Conservation (phyloP, 83 land plant genomes). For the Diphasiastrum complanatum region DNA sequence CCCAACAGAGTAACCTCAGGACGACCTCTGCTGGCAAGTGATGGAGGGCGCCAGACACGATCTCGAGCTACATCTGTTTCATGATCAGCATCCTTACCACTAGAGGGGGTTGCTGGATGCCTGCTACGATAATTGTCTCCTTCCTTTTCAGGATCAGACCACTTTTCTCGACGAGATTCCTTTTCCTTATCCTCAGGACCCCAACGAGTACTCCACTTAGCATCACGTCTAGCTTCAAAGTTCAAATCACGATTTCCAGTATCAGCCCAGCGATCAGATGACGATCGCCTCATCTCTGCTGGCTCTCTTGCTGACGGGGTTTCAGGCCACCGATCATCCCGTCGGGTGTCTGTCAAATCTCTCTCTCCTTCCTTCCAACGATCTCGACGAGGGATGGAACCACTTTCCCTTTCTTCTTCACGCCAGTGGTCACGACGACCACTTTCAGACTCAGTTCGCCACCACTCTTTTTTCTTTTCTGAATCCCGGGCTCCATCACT, state of each 20-base stretch:
- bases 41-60: conserved; percentile 51
- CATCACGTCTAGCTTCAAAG: conserved; percentile 63
- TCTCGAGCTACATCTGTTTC: conserved; percentile 54
- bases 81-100: conserved; percentile 39
- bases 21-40: conserved; percentile 7
- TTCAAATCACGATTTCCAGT: conserved; percentile 37
- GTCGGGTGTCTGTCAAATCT: conserved; percentile 16
- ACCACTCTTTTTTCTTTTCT: conserved; percentile 42
- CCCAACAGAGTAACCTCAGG: conserved; percentile 36
- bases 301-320: conserved; percentile 13
- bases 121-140: conserved; percentile 43
- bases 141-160: conserved; percentile 58
- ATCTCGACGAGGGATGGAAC: conserved; percentile 40
- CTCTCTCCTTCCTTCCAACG: conserved; percentile 49
- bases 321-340: conserved; percentile 42
- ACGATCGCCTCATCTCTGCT: conserved; percentile 26
- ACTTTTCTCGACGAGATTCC: conserved; percentile 61
- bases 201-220: conserved; percentile 94
- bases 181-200: conserved; percentile 92
- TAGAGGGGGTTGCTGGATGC: conserved; percentile 34
- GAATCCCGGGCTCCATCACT: conserved; percentile 52
- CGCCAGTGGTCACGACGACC: conserved; percentile 61
- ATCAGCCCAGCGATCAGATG: conserved; percentile 78
- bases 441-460: conserved; percentile 53
- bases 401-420: conserved; percentile 83